These are phyloP conservation scores for Aspergillus brasiliensis DNA, from an alignment of 2,329 filamentous ascomycete genomes.

Conservation along the genomic window DNA sequence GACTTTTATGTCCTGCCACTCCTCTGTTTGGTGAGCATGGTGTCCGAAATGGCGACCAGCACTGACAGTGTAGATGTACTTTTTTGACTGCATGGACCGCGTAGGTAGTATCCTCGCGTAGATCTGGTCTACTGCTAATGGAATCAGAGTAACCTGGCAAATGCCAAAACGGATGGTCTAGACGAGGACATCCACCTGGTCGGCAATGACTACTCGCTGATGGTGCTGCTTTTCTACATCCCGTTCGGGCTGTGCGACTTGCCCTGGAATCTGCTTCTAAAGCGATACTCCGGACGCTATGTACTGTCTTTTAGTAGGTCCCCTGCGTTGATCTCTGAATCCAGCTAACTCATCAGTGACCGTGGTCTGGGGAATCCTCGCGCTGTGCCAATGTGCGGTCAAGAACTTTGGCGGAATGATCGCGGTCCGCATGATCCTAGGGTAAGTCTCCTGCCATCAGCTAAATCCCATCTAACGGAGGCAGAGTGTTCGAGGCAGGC, in stretches of 20 bases:
- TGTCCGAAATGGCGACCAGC: background rate
- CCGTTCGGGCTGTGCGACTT: slow-evolving; percentile 54
- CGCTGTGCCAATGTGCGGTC: slow-evolving; percentile 53
- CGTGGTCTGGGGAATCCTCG: slow-evolving; percentile 31
- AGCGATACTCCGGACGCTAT: slow-evolving; percentile 46
- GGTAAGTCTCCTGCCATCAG: slow-evolving; percentile 19
- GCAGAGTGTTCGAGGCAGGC: slow-evolving; percentile 51
- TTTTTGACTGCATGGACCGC: slow-evolving; percentile 40
- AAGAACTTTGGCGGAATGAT: slow-evolving; percentile 54
- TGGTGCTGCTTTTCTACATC: slow-evolving; percentile 54
- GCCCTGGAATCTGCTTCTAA: slow-evolving; percentile 45
- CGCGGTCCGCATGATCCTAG: slow-evolving; percentile 47
- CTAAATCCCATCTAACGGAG: background rate
- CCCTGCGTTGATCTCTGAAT: background rate
- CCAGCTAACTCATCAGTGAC: slow-evolving; percentile 46
- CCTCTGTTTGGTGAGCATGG: slow-evolving; percentile 38
- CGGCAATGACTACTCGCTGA: slow-evolving; percentile 39
- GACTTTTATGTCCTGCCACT: slow-evolving; percentile 49
- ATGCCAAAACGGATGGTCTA: slow-evolving; percentile 53
- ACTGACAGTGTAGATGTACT: slow-evolving; percentile 36
- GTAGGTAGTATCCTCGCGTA: slow-evolving; percentile 11
- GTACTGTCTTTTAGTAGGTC: slow-evolving; percentile 41
- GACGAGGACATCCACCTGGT: slow-evolving; percentile 41
- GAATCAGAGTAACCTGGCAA: slow-evolving; percentile 45
- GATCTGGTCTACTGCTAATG: slow-evolving; percentile 13